Base-by-base conservation (phyloP, 179 eudicot species). In the Dionaea muscipula region DNA sequence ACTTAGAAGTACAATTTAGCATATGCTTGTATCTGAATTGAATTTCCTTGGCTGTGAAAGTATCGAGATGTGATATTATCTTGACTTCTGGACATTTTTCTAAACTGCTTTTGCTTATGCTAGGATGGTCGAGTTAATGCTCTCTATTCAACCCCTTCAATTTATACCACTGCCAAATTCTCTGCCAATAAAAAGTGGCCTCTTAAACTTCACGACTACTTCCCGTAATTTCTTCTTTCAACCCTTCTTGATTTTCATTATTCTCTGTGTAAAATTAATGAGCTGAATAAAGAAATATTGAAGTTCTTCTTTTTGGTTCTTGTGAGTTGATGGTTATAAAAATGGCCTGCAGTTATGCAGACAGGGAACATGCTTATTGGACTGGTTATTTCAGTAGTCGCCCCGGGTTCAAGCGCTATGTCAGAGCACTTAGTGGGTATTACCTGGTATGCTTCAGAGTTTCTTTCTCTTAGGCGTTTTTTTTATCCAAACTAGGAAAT, bases 81-180 rank as follows among this genome's bases (percentile, higher is more conserved):
- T 4, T 31, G 5, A 0, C 35, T 31, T 31, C 35, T 1, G 5
- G 10, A 31, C 35, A 31, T 11, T 31, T 31, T 31, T n/a, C 19
- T 43, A 19, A 39, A 39, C 44, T 13, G 10, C 4, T 55, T 56
- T 38, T 46, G 16, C 31, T 51, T 19, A 51, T 65, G 27, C 54
- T 78, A 90, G 97, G 97, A 90, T 78, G 94, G 94, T 53, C 83
- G 84, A 36, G 75, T 90, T 56, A 81, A 90, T 77, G 91, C 80
- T 55, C 71, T 90, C 50, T 90, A 90, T 74, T 90, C 97, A 39
- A 83, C 95, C 16, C 97, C 97, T 55, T 83, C 97, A 31, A 55
- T 80, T 56, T 90, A 90, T 56, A 81, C 85, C 7, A 82, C 81
- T 66, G 94, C 97, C 47, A 86, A 90, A 77, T 52, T 76, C 57